Percentiles rank a stretch among this genome's conserved stretches.
These are phyloP conservation scores for Zychaea mexicana DNA, from an alignment of 371 early-diverging fungal species.

Conservation along the genomic window DNA sequence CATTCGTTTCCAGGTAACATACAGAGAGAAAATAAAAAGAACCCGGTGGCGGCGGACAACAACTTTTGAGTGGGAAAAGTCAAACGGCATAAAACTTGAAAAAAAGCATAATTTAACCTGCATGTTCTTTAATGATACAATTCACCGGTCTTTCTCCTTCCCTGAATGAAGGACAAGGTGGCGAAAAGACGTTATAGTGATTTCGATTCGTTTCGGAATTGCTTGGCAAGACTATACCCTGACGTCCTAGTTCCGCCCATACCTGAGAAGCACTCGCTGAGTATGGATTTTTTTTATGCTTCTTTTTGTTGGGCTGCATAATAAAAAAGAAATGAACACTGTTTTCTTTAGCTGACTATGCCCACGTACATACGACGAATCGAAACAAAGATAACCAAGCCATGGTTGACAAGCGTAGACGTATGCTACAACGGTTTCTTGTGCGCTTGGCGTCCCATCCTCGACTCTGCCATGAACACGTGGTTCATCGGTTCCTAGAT, in stretches of 20 bases:
- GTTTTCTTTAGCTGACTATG: slow-evolving; percentile 71
- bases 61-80: too few relatives aligned
- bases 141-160: too few relatives aligned
- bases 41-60: neutral
- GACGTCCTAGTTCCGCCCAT: slow-evolving; percentile 89
- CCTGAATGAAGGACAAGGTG: slow-evolving; percentile 63
- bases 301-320: slow-evolving; percentile 5
- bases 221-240: slow-evolving; percentile 78
- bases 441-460: slow-evolving; percentile 84
- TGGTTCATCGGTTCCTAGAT: slow-evolving; percentile 90
- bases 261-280: slow-evolving; percentile 91
- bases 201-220: slow-evolving; percentile 85
- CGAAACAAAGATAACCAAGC: slow-evolving; percentile 82
- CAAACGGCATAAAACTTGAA: too few relatives aligned
- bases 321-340: slow-evolving; percentile 9
- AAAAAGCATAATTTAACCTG: too few relatives aligned
- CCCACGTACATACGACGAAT: slow-evolving; percentile 68
- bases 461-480: slow-evolving; percentile 79
- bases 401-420: slow-evolving; percentile 86
- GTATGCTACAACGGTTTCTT: slow-evolving; percentile 88
- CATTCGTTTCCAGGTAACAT: slow-evolving; percentile 20
- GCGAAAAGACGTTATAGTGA: slow-evolving; percentile 90
- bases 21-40: neutral
- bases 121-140: too few relatives aligned
- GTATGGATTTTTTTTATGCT: slow-evolving; percentile 31